These are phyloP conservation scores for Carpinus fangiana DNA, from an alignment of 306 rosid species.

Conservation along the genomic window DNA sequence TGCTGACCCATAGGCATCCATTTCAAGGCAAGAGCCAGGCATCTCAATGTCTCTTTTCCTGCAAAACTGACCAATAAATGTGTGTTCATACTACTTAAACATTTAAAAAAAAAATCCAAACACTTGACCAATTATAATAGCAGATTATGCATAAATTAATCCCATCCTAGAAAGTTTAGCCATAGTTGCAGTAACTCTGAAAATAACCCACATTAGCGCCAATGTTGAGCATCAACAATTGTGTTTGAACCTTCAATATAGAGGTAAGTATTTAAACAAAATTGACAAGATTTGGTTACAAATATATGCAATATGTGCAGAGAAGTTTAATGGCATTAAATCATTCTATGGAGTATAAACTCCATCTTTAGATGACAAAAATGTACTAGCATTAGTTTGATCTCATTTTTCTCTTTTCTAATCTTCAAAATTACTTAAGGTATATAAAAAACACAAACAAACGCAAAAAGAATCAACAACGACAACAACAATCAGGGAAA, in stretches of 20 bases:
- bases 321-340: not conserved
- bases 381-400: not conserved
- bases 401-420: not conserved
- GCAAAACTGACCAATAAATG: constrained; percentile 75
- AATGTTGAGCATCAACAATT: not conserved
- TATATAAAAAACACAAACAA: not conserved
- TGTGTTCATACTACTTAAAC: constrained; percentile 25
- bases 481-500: constrained; percentile 1
- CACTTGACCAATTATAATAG: not conserved
- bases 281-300: not conserved
- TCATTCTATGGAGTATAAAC: not conserved
- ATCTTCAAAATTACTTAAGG: not conserved
- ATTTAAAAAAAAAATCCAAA: not conserved
- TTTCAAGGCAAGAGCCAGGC: constrained; percentile 91
- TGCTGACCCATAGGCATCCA: constrained; percentile 76
- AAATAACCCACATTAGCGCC: not conserved
- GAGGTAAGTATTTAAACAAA: not conserved
- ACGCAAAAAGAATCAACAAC: constrained; percentile 3
- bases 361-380: not conserved
- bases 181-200: not conserved
- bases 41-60: constrained; percentile 92
- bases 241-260: not conserved
- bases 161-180: not conserved
- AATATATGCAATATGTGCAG: not conserved
- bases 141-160: not conserved